Conservation (phyloP, 352 stramenopile species). For the Blastocystis sp. region DNA sequence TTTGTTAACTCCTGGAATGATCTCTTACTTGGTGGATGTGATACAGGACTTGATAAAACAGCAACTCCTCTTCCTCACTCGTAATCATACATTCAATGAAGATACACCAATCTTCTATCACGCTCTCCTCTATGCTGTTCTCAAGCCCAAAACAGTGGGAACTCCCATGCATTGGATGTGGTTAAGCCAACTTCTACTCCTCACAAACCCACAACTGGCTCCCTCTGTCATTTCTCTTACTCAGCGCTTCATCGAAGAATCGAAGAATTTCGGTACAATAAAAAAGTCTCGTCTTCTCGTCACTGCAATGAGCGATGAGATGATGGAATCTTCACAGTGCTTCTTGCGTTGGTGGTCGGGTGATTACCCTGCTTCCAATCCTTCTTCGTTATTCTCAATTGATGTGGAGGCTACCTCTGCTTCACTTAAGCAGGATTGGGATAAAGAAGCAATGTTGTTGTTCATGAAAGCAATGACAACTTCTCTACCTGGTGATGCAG, state of each 20-base stretch:
- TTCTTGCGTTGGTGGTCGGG: not conserved
- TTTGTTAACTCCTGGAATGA: not conserved
- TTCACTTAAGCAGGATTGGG: not conserved
- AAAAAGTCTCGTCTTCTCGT: not conserved
- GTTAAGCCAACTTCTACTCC: not conserved
- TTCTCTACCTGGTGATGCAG: not conserved
- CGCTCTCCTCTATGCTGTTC: not conserved
- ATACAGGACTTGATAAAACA: conserved; percentile 13
- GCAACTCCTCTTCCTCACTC: conserved; percentile 2
- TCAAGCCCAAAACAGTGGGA: not conserved
- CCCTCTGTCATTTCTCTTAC: not conserved
- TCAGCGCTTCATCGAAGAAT: not conserved
- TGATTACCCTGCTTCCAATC: not conserved
- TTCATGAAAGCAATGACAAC: not conserved
- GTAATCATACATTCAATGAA: not conserved
- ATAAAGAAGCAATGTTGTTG: not conserved
- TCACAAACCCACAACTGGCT: not conserved
- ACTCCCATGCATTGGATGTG: not conserved
- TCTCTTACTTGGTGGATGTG: not conserved
- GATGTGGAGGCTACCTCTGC: not conserved
- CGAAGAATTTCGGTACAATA: not conserved
- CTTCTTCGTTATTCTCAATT: not conserved
- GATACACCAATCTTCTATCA: not conserved
- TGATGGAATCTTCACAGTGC: not conserved
- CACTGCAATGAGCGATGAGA: not conserved